Evolutionary conservation across 345 rosid species (phyloP), one percentile per base, ranked within the genome.

Genomic region (Hevea brasiliensis): DNA sequence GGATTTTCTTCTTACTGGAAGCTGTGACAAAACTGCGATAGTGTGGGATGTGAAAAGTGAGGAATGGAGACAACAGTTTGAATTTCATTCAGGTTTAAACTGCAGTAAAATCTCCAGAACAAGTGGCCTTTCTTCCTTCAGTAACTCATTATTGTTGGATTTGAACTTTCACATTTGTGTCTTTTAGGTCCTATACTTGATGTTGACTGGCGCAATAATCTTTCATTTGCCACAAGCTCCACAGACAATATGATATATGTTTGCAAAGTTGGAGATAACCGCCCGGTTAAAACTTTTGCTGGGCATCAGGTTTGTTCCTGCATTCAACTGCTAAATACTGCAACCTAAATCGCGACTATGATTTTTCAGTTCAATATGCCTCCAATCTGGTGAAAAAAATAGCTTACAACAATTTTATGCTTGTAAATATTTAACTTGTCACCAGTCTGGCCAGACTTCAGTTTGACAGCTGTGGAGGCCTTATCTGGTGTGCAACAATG

Each of bases 1-100:
- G 61, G 98, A 96, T 82, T 96, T 88, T 84, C 97, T 96, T 82
- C 93, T 96, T 54, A 93, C 98, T 23, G 99, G 99, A 81, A 96
- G 99, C 80, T 91, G 88, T 53, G 99, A 96, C 81, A 91, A 81
- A 86, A 93, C 96, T 47, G 99, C 98, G 47, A 90, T 96, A 79
- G 99, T 96, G 59, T 96, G 99, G 98, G 99, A 93, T 78, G 97
- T 93, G 40, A 93, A 91, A 83, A 88, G 90, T 64, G 93, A 91
- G 89, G 97, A 90, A 77, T 89, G 91, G 92, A 91, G 84, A 70
- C 98, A 96, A 72, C 99, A 93, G 75, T 92, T 96, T 87, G 97
- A 89, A 73, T 93, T 88, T 81, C 98, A 96, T 77, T 27, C 93
- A 79, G 99, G 98, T 92, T 61, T 58, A 15, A 35, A 6, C 32